Percentiles rank a stretch among this genome's conserved stretches.
These are phyloP conservation scores for Clavispora fructus DNA, from an alignment of 805 yeast genomes.

Conservation along the genomic window DNA sequence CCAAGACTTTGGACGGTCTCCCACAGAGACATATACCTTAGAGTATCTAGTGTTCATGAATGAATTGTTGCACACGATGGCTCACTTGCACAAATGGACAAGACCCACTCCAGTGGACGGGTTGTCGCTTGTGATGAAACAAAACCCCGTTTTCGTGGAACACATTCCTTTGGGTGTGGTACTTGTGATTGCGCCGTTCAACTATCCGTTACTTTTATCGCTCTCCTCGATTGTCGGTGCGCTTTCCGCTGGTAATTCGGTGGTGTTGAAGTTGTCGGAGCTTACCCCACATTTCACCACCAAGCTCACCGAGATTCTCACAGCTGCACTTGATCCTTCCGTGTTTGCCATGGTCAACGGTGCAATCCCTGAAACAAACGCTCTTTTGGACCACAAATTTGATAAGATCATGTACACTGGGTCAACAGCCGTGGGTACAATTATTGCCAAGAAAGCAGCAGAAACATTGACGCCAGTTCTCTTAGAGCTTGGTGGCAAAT, in stretches of 20 bases:
- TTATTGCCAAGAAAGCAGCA: constrained; percentile 79
- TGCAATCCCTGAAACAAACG: constrained; percentile 48
- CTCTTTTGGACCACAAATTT: constrained; percentile 55
- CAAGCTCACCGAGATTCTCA: constrained; percentile 52
- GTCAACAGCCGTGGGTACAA: constrained; percentile 65
- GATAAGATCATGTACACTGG: constrained; percentile 91
- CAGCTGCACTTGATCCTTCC: constrained; percentile 49
- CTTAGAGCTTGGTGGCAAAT: constrained; percentile 89
- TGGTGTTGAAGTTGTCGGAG: constrained; percentile 74
- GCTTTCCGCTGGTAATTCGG: constrained; percentile 79
- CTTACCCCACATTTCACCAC: constrained; percentile 55
- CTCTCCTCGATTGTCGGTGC: constrained; percentile 72
- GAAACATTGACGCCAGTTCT: constrained; percentile 73
- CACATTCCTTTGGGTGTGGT: constrained; percentile 54
- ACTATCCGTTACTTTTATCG: constrained; percentile 66
- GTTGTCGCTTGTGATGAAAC: constrained; percentile 30
- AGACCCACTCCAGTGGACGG: constrained; percentile 42
- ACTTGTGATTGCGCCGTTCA: constrained; percentile 73
- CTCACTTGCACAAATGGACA: constrained; percentile 56
- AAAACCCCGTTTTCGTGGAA: constrained; percentile 14
- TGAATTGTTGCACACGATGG: constrained; percentile 58
- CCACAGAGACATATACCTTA: constrained; percentile 53
- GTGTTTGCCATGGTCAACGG: constrained; percentile 67
- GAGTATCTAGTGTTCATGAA: constrained; percentile 50
- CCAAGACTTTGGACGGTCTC: constrained; percentile 63